Evolutionary conservation across 176 grass and related monocot species (phyloP), one percentile per base, ranked within the genome.

Genomic region (Paspalum notatum): DNA sequence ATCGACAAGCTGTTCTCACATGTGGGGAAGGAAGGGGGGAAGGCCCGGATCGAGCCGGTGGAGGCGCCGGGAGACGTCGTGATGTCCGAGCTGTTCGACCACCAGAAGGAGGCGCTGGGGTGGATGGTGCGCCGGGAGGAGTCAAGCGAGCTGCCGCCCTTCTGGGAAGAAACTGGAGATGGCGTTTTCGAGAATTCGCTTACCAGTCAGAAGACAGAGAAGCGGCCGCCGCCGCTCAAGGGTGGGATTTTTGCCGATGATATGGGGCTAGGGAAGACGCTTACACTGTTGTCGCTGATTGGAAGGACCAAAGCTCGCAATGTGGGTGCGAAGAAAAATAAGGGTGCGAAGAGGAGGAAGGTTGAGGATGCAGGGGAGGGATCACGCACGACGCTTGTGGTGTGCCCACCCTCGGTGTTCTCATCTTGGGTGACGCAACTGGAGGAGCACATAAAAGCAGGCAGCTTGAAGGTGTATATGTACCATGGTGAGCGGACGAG

Each of bases 251-350:
- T 98, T 24, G 95, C 95, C 0, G 95, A 98, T 76, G 92, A 98
- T 71, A 98, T 98, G 95, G 95, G 95, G 51, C 86, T 98, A 54
- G 95, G 95, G 12, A 98, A 95, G 87, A 98, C 95, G 1, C 92
- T 98, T 5, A 98, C 92, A 4, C 84, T 98, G 9, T 65, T 98
- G 55, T 87, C 92, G 17, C 76, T 98, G 63, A 91, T 98, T 47
- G 92, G 83, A 7, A 75, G 60, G 25, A 89, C 73, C 54, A 89
- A 84, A 81, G 87, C 11, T 77, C 42, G 43, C n/a, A 74, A 80
- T 80, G 79, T 57, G 48, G 55, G 42, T 45, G 75, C 37, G 41
- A 86, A 79, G 74, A 77, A 82, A 40, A 59, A 8, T 20, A 73
- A 18, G 12, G n/a, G 54, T 38, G 56, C 52, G 2, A 79, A 85